Conservation (phyloP, 495 filamentous ascomycete species). For the Penicillium tannophilum region DNA sequence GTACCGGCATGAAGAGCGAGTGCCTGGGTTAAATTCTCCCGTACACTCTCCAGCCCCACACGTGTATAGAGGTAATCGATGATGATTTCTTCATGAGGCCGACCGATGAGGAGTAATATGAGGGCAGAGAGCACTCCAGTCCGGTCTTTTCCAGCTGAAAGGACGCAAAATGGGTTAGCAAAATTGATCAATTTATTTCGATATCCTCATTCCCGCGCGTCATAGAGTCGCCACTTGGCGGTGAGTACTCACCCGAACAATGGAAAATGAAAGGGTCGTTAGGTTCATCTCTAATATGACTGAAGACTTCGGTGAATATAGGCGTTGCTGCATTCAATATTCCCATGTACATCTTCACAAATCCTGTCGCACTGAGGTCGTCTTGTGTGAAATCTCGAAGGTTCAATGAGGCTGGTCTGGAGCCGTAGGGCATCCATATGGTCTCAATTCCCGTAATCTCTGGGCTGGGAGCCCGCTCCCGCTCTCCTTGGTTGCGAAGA, state of each 20-base stretch:
- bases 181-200: neutral
- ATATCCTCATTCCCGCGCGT: neutral
- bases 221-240: neutral
- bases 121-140: conserved; percentile 62
- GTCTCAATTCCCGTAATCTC: conserved; percentile 45
- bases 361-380: conserved; percentile 56
- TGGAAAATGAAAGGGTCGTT: conserved; percentile 52
- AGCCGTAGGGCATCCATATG: conserved; percentile 47
- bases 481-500: conserved; percentile 61
- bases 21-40: conserved; percentile 25
- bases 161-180: conserved; percentile 1
- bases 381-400: conserved; percentile 58
- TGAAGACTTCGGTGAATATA: conserved; percentile 37
- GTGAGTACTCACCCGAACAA: conserved; percentile 56
- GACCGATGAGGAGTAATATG: conserved; percentile 55
- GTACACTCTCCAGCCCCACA: conserved; percentile 28
- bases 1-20: conserved; percentile 26
- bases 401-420: conserved; percentile 32
- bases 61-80: conserved; percentile 52
- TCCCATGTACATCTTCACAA: conserved; percentile 54
- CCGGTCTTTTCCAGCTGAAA: conserved; percentile 62
- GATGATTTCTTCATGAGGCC: conserved; percentile 43
- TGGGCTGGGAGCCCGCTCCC: conserved; percentile 37
- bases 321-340: conserved; percentile 44
- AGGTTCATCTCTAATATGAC: conserved; percentile 42